Evolutionary conservation across 2,329 filamentous ascomycete genomes (phyloP).

Genomic region (Penicillium sp.): DNA sequence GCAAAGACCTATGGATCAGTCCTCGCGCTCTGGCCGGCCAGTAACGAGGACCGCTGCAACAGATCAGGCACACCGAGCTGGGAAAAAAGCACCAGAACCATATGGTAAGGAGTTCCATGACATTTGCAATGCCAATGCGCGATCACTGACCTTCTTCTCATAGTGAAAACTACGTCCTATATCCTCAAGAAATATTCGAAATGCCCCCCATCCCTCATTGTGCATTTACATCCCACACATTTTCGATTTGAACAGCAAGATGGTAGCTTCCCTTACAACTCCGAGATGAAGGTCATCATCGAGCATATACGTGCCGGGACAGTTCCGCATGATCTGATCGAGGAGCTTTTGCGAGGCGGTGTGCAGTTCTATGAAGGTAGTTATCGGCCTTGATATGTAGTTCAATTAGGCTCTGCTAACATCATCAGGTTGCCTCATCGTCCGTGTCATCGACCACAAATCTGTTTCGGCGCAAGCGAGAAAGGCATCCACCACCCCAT

Average conservation of each 20-base stretch:
- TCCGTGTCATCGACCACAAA: constrained; percentile 88
- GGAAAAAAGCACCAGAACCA: constrained; percentile 45
- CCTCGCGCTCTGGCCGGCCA: constrained; percentile 34
- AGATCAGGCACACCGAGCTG: constrained; percentile 34
- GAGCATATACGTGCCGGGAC: constrained; percentile 74
- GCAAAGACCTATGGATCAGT: constrained; percentile 38
- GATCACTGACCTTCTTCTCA: constrained; percentile 14
- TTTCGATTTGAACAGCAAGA: constrained; percentile 94
- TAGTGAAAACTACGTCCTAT: constrained; percentile 71
- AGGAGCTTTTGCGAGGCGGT: constrained; percentile 67
- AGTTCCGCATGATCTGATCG: constrained; percentile 83
- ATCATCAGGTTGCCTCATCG: constrained; percentile 71
- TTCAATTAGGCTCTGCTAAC: constrained; percentile 3
- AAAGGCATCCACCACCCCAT: constrained; percentile 52
- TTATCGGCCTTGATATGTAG: neutral
- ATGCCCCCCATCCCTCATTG: constrained; percentile 73
- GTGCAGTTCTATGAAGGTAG: constrained; percentile 85
- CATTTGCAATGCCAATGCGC: constrained; percentile 5
- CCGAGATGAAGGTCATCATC: constrained; percentile 79
- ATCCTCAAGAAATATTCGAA: constrained; percentile 78
- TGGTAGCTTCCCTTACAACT: constrained; percentile 86
- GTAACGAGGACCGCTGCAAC: constrained; percentile 31
- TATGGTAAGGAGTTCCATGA: constrained; percentile 39
- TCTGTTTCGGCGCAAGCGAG: constrained; percentile 60
- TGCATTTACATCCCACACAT: constrained; percentile 81